Evolutionary conservation across 495 filamentous ascomycete genomes (phyloP).

Genomic region (Talaromyces trachyspermus): DNA sequence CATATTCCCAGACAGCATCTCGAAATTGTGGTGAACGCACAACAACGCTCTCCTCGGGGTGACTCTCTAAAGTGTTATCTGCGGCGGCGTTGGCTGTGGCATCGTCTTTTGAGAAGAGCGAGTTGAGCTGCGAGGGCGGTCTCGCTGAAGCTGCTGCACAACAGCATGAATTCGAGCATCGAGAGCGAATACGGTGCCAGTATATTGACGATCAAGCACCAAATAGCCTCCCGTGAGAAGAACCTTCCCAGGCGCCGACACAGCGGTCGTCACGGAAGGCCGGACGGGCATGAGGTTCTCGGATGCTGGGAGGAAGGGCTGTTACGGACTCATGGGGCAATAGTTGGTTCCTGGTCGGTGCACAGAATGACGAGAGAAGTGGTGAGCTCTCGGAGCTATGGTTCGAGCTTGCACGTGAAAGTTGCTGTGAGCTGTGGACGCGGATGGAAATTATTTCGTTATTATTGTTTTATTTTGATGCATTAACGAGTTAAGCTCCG

Average conservation of each 20-base stretch:
- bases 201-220: constrained; percentile 81
- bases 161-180: constrained; percentile 87
- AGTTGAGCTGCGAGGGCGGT: constrained; percentile 19
- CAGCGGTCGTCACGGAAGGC: constrained; percentile 41
- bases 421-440: too few species aligned
- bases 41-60: constrained; percentile 51
- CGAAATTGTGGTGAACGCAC: constrained; percentile 88
- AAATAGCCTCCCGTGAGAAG: constrained; percentile 91
- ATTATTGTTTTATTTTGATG: too few species aligned
- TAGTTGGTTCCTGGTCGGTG: too few species aligned
- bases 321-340: not conserved
- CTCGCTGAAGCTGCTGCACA: constrained; percentile 48
- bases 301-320: too few species aligned
- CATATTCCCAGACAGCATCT: constrained; percentile 80
- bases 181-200: constrained; percentile 87
- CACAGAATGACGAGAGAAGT: too few species aligned
- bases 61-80: constrained; percentile 15
- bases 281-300: constrained; percentile 6
- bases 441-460: too few species aligned
- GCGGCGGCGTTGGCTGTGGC: not conserved
- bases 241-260: constrained; percentile 95
- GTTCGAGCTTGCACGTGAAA: too few species aligned
- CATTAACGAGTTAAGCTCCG: too few species aligned
- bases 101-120: constrained; percentile 9
- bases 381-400: too few species aligned